phyloP scores from a whole-genome alignment of 1,284 basidiomycete genomes.

The Testicularia cyperi region DNA sequence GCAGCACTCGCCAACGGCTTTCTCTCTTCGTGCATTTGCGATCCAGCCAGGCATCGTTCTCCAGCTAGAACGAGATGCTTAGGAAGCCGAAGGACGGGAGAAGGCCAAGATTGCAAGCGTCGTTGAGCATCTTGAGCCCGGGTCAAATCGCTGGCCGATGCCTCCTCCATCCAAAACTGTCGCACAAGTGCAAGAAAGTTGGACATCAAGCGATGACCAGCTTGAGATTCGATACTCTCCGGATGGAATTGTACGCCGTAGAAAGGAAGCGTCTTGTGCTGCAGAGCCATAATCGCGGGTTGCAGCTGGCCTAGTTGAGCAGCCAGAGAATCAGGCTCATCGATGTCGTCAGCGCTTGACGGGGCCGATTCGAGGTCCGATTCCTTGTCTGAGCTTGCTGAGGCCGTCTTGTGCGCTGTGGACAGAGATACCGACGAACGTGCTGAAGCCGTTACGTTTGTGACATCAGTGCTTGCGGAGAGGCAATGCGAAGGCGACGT shows the following conservation, averaged over 20 bases:
- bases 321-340: not conserved
- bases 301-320: not conserved
- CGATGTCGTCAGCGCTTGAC: constrained; percentile 1
- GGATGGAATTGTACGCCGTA: constrained; percentile 97
- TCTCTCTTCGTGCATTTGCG: too few relatives aligned
- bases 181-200: constrained; percentile 48
- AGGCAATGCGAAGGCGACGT: too few relatives aligned
- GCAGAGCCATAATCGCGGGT: constrained; percentile 46
- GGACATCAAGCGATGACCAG: constrained; percentile 38
- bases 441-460: too few relatives aligned
- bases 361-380: too few relatives aligned
- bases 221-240: constrained; percentile 61
- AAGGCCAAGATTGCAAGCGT: constrained; percentile 9
- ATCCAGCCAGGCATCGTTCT: constrained; percentile 12
- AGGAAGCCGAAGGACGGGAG: constrained; percentile 5
- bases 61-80: constrained; percentile 13
- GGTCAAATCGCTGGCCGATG: not conserved
- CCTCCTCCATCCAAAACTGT: constrained; percentile 26
- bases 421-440: too few relatives aligned
- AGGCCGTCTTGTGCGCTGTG: too few relatives aligned
- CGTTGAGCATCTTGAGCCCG: constrained; percentile 4
- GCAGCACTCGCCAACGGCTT: too few relatives aligned
- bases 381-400: too few relatives aligned
- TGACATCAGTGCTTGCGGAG: too few relatives aligned
- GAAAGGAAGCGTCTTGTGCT: constrained; percentile 64